A percentile compares a stretch with the other conserved stretches of the same genome.
Evolutionary conservation across 1,284 basidiomycete genomes (phyloP).

Genomic region (Cutaneotrichosporon daszewskae): DNA sequence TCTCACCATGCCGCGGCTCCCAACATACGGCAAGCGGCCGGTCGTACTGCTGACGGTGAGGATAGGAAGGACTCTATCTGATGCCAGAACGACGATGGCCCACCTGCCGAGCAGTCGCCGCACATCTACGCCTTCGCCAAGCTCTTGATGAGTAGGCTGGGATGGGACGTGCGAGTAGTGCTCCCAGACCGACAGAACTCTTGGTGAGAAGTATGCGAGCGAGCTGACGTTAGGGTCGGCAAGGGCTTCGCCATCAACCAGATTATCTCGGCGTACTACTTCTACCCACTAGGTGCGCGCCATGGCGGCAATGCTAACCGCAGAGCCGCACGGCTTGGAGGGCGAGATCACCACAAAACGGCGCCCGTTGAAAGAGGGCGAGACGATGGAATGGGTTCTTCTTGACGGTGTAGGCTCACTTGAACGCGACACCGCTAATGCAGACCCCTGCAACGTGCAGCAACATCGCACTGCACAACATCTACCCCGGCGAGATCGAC

Average conservation of each 20-base stretch:
- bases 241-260: constrained; percentile 81
- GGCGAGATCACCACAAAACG: constrained; percentile 63
- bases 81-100: constrained; percentile 67
- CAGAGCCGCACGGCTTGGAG: constrained; percentile 56
- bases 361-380: constrained; percentile 64
- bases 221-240: constrained; percentile 50
- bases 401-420: constrained; percentile 65
- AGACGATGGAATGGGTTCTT: constrained; percentile 81
- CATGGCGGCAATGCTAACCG: not conserved
- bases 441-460: constrained; percentile 86
- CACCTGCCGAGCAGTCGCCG: constrained; percentile 65
- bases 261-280: constrained; percentile 67
- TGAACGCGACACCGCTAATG: constrained; percentile 7
- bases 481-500: constrained; percentile 77
- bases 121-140: constrained; percentile 74
- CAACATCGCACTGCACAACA: constrained; percentile 79
- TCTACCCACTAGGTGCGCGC: constrained; percentile 65
- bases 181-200: constrained; percentile 81
- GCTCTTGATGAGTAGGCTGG: constrained; percentile 60
- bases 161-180: constrained; percentile 83
- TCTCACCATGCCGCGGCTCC: constrained; percentile 26
- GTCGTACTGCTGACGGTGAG: constrained; percentile 42
- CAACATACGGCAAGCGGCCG: constrained; percentile 30
- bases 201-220: constrained; percentile 55
- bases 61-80: not conserved